Conservation (phyloP, 2,329 filamentous ascomycete genomes). For the Fragosphaeria purpurea region DNA sequence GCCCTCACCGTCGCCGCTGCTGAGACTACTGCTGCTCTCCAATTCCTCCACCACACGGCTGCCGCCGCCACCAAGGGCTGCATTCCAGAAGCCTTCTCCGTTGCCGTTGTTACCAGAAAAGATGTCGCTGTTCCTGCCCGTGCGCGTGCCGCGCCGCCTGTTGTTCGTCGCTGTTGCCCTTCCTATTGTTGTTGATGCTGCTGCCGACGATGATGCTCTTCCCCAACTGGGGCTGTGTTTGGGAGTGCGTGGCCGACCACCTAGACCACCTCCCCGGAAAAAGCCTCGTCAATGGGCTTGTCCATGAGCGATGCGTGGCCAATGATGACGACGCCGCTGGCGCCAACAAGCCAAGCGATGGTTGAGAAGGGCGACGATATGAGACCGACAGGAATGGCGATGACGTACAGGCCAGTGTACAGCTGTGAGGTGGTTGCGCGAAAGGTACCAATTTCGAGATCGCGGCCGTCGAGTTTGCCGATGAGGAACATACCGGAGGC, state of each 20-base stretch:
- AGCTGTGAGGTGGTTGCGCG: constrained; percentile 85
- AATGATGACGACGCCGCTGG: constrained; percentile 84
- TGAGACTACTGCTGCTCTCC: constrained; percentile 45
- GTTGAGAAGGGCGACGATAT: constrained; percentile 77
- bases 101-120: too few species aligned
- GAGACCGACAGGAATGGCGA: constrained; percentile 76
- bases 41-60: constrained; percentile 57
- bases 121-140: constrained; percentile 4
- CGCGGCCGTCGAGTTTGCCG: constrained; percentile 76
- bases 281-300: constrained; percentile 99
- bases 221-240: constrained; percentile 87
- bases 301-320: constrained; percentile 95
- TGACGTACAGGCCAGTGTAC: constrained; percentile 76
- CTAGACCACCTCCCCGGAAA: constrained; percentile 99
- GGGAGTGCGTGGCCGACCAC: constrained; percentile 99
- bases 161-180: background rate
- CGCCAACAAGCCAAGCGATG: constrained; percentile 90
- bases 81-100: constrained; percentile 23
- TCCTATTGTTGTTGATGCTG: too few species aligned
- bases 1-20: constrained; percentile 43
- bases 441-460: constrained; percentile 76
- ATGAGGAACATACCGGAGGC: constrained; percentile 83
- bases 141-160: constrained; percentile 48
- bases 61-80: constrained; percentile 13
- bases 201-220: constrained; percentile 71